Conservation (phyloP, 208 protist species). For the Polymyxa betae region DNA sequence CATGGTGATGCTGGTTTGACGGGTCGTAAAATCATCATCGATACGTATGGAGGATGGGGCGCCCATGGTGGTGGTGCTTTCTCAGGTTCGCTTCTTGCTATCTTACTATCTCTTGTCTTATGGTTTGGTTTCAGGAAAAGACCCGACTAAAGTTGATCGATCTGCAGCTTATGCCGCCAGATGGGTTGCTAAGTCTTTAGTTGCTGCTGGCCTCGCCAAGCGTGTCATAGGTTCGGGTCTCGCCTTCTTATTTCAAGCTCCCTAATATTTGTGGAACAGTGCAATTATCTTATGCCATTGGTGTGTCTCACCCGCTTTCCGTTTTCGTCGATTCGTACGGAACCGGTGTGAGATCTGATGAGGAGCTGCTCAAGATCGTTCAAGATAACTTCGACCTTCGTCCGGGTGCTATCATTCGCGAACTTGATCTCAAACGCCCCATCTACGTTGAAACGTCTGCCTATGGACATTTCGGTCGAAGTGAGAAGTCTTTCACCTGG, state of each 20-base stretch:
- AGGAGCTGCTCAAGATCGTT: conserved; percentile 85
- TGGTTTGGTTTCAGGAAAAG: too few relatives aligned
- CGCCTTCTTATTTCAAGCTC: too few relatives aligned
- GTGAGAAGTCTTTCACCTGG: conserved; percentile 95
- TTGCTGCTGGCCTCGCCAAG: conserved; percentile 86
- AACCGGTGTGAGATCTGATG: conserved; percentile 79
- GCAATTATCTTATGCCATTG: conserved; percentile 98
- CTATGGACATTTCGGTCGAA: conserved; percentile 98
- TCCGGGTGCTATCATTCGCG: conserved; percentile 93
- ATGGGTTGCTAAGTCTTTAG: conserved; percentile 99
- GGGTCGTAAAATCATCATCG: conserved; percentile 99
- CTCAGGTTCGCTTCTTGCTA: too few relatives aligned
- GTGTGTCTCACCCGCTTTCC: conserved; percentile 93
- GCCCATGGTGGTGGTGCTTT: conserved; percentile 99
- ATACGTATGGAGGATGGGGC: conserved; percentile 99
- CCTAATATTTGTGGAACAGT: conserved; percentile 73
- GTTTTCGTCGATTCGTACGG: conserved; percentile 98
- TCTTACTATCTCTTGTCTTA: too few relatives aligned
- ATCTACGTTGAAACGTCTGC: conserved; percentile 94
- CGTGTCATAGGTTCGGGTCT: conserved; percentile 93
- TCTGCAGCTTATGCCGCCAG: conserved; percentile 97
- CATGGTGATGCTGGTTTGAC: conserved; percentile 98
- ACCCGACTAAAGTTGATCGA: conserved; percentile 99
- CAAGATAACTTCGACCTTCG: conserved; percentile 97
- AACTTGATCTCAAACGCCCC: conserved; percentile 91